Evolutionary conservation across 768 basidiomycete genomes (phyloP).

Genomic region (Collybiopsis luxurians): DNA sequence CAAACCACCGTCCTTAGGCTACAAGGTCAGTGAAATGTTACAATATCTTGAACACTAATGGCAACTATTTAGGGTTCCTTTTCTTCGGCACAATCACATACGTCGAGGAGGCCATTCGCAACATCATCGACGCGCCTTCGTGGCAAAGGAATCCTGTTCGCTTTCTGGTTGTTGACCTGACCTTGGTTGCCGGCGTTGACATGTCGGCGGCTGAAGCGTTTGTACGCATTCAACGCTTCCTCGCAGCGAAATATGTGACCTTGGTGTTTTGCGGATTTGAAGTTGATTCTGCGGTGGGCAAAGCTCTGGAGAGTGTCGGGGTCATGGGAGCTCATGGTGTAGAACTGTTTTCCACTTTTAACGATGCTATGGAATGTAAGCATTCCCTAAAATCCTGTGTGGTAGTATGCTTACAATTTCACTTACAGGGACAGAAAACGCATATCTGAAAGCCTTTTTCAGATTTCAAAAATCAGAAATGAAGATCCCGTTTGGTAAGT

Average conservation of each 20-base stretch:
- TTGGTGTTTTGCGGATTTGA: conserved; percentile 87
- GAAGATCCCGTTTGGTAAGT: conserved; percentile 41
- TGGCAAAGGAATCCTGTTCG: conserved; percentile 79
- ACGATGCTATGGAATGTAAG: conserved; percentile 92
- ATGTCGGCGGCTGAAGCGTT: conserved; percentile 96
- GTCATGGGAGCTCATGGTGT: conserved; percentile 77
- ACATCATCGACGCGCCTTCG: conserved; percentile 63
- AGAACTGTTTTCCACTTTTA: conserved; percentile 78
- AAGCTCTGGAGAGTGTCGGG: conserved; percentile 75
- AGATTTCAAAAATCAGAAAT: conserved; percentile 59
- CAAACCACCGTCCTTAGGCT: conserved; percentile 87
- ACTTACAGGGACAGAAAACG: conserved; percentile 86
- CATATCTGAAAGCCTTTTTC: conserved; percentile 82
- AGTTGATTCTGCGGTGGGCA: conserved; percentile 60
- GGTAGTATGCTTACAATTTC: neutral
- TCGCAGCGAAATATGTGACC: conserved; percentile 72
- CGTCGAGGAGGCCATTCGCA: conserved; percentile 85
- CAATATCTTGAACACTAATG: neutral
- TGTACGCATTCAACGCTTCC: conserved; percentile 81
- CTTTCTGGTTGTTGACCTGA: conserved; percentile 87
- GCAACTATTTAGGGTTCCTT: conserved; percentile 57
- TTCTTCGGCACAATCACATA: conserved; percentile 92
- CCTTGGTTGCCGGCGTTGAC: conserved; percentile 86
- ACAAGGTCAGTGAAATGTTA: conserved; percentile 53
- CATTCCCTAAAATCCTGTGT: conserved; percentile 11